These are phyloP conservation scores for Harringtonia aguacate DNA, from an alignment of 2,329 filamentous ascomycete genomes.

Conservation along the genomic window DNA sequence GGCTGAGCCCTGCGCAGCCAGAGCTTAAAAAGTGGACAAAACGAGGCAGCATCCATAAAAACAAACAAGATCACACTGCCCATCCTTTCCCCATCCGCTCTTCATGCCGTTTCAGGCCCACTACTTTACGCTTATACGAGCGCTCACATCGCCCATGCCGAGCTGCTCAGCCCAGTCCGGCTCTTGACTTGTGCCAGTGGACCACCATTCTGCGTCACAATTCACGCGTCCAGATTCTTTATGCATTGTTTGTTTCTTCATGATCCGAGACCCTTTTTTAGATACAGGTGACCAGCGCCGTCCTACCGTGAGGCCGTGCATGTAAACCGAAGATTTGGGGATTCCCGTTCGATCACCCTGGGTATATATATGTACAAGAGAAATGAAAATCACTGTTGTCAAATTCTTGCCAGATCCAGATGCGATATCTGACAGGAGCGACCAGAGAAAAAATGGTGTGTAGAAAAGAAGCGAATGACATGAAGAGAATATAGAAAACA, in stretches of 20 bases:
- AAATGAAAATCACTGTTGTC: neutral
- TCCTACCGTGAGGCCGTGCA: neutral
- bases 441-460: constrained; percentile 1
- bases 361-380: constrained; percentile 4
- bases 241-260: neutral
- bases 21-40: no score
- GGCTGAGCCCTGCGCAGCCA: no score
- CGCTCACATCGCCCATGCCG: no score
- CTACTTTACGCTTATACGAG: no score
- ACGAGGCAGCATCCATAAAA: no score
- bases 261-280: neutral
- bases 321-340: neutral
- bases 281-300: neutral
- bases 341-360: neutral
- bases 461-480: neutral
- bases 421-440: neutral
- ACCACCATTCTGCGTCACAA: no score
- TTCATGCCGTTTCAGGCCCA: no score
- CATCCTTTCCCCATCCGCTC: no score
- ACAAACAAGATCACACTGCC: no score
- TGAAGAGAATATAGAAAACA: constrained; percentile 1
- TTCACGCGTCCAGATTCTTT: no score
- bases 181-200: no score
- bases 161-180: no score
- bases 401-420: neutral